These are phyloP conservation scores for Boletales sp. DNA, from an alignment of 768 basidiomycete genomes.

Conservation along the genomic window DNA sequence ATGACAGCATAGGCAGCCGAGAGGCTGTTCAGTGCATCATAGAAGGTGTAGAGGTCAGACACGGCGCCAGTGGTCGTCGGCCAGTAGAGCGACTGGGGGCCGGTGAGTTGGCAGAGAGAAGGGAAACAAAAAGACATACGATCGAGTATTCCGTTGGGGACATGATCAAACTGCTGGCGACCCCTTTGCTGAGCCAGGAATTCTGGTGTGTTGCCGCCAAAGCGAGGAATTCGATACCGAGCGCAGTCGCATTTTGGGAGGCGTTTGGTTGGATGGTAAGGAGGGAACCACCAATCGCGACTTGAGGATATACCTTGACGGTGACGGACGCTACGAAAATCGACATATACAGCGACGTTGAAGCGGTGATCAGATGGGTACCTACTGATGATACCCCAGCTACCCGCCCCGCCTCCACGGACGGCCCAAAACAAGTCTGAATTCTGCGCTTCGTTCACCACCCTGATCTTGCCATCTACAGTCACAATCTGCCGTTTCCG, in stretches of 20 bases:
- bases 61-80: slow-evolving; percentile 1
- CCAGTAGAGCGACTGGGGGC: slow-evolving; percentile 14
- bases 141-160: slow-evolving; percentile 9
- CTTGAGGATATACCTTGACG: slow-evolving; percentile 7
- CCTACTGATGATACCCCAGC: slow-evolving; percentile 42
- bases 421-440: slow-evolving; percentile 53
- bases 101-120: neutral
- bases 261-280: slow-evolving; percentile 10
- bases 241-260: slow-evolving; percentile 7
- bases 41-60: slow-evolving; percentile 12
- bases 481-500: slow-evolving; percentile 31
- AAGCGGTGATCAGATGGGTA: neutral
- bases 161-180: slow-evolving; percentile 1
- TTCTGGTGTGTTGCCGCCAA: slow-evolving; percentile 20
- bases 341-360: neutral
- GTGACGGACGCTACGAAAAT: slow-evolving; percentile 17
- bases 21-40: slow-evolving; percentile 14
- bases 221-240: slow-evolving; percentile 17
- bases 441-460: slow-evolving; percentile 39
- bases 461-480: slow-evolving; percentile 36
- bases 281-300: slow-evolving; percentile 10
- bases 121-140: slow-evolving; percentile 4
- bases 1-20: slow-evolving; percentile 12
- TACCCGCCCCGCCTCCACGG: slow-evolving; percentile 51
- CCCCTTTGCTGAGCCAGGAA: slow-evolving; percentile 9